Base-by-base conservation (phyloP, 2,329 filamentous ascomycete genomes). In the Clonostachys solani region DNA sequence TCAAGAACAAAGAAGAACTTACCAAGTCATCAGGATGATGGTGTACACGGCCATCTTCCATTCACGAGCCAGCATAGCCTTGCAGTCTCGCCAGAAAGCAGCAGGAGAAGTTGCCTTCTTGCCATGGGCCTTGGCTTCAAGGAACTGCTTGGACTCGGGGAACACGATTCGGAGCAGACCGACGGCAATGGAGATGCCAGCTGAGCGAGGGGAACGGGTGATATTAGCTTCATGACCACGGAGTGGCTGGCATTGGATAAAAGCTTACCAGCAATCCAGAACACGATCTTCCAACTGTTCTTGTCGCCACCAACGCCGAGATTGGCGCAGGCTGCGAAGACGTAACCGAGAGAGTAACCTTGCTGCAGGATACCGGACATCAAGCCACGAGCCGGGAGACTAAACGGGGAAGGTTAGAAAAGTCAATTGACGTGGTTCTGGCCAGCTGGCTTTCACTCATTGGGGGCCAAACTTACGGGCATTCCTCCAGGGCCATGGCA, bases 281-380 rank as follows among this genome's bases (percentile, higher is more conserved):
- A 89, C 41, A 89, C 80, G 0, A 73, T 86, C 71, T 89, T 91
- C 86, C 86, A 92, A 40, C 75, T 79, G 3, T 86, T 72, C 2
- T 69, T 70, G 5, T 56, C 69, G 12, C 78, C 84, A 33, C 87
- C 86, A 15, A 91, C 84, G 43, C 84, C 86, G 38, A 91, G 78
- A 54, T 87, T 91, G 57, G 81, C 82, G 58, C 83, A 86, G 4
- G 87, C 87, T 6, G 89, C 89, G 52, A 90, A 75, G 38, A 94
- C 81, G 59, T 92, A 92, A 33, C 89, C 89, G 52, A 91, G 78
- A 0, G 86, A 86, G 61, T 91, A 92, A 3, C 89, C 89, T 64
- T 91, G 87, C 58, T 94, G 89, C 16, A 92, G 68, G 44, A 94
- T 87, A 46, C 89, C 89, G 13, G 84, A 89, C 79, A 94, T 88